These are phyloP conservation scores for Sicyos baderoa DNA, from an alignment of 306 rosid species.

Conservation along the genomic window DNA sequence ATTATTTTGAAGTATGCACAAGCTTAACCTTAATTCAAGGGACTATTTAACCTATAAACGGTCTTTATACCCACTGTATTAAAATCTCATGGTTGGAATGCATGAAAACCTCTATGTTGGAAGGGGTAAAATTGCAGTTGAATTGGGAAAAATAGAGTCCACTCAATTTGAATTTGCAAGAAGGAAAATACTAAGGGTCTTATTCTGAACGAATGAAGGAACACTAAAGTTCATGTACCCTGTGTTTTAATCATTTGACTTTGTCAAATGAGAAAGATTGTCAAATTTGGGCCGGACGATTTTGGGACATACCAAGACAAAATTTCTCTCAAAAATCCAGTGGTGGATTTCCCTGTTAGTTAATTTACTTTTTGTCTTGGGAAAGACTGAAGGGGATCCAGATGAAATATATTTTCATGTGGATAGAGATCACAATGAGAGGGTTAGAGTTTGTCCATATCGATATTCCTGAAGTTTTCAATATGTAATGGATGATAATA, in stretches of 20 bases:
- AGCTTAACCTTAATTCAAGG: background rate
- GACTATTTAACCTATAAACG: background rate
- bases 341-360: conserved; percentile 10
- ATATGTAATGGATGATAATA: conserved; percentile 16
- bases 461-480: background rate
- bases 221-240: conserved; percentile 7
- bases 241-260: background rate
- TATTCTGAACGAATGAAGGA: conserved; percentile 12
- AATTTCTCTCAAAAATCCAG: conserved; percentile 4
- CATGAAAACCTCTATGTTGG: background rate
- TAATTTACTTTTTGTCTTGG: conserved; percentile 12
- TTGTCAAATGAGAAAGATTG: conserved; percentile 8
- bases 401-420: conserved; percentile 17
- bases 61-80: background rate
- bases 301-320: conserved; percentile 11
- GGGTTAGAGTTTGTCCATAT: conserved; percentile 18
- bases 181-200: background rate
- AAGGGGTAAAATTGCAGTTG: conserved; percentile 6
- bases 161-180: background rate
- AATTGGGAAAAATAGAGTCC: background rate
- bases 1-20: conserved; percentile 12
- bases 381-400: background rate
- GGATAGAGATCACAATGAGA: conserved; percentile 6
- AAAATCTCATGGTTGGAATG: background rate
- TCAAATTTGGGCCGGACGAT: background rate